Evolutionary conservation across 2,329 filamentous ascomycete genomes (phyloP).

Genomic region (Paraphoma chrysanthemicola): DNA sequence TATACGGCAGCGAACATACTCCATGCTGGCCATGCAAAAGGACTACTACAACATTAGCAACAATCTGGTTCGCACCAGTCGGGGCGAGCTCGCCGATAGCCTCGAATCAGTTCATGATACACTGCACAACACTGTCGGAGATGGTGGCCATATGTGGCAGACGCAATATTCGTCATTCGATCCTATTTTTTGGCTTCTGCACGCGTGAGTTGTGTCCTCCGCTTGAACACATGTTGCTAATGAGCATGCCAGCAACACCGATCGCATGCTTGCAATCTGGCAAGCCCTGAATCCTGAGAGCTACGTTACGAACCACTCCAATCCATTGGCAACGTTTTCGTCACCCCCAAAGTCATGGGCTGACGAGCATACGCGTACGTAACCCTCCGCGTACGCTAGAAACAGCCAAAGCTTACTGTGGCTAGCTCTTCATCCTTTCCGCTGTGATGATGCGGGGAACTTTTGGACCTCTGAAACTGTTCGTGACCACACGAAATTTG

Average conservation of each 20-base stretch:
- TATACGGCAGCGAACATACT: constrained; percentile 58
- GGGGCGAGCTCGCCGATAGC: constrained; percentile 18
- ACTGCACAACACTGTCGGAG: constrained; percentile 34
- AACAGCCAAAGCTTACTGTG: not conserved
- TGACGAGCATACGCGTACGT: constrained; percentile 58
- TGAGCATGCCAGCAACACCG: constrained; percentile 64
- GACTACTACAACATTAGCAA: constrained; percentile 64
- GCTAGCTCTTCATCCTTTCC: constrained; percentile 70
- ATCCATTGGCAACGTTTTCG: constrained; percentile 66
- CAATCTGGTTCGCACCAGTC: constrained; percentile 53
- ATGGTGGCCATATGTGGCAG: constrained; percentile 57
- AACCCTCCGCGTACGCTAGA: no score
- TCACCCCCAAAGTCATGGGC: constrained; percentile 62
- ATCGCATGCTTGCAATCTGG: constrained; percentile 79
- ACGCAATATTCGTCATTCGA: constrained; percentile 80
- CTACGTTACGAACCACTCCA: constrained; percentile 66
- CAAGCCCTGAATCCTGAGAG: constrained; percentile 73
- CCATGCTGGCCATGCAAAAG: constrained; percentile 64
- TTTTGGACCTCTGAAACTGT: constrained; percentile 74
- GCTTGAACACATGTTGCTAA: not conserved
- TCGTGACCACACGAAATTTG: constrained; percentile 67
- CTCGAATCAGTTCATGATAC: constrained; percentile 39
- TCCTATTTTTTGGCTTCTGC: constrained; percentile 80
- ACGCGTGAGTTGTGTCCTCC: constrained; percentile 50
- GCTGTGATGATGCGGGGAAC: constrained; percentile 60